phyloP scores from a whole-genome alignment of 176 grass and related monocot species.

The Avena atlantica region DNA sequence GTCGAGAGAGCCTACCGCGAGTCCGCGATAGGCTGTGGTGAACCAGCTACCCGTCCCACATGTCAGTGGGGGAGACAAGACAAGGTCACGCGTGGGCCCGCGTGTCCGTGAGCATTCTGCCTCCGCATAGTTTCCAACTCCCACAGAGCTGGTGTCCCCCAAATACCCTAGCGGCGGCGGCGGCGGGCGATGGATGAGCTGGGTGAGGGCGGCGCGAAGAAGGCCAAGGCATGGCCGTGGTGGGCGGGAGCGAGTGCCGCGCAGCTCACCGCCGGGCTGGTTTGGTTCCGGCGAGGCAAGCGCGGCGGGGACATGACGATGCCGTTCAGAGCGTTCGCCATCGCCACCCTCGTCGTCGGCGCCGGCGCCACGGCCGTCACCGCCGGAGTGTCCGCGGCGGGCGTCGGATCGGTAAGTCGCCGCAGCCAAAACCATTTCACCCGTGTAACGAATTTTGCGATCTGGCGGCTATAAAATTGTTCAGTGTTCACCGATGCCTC shows the following conservation, averaged over 20 bases:
- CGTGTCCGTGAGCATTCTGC: conserved; percentile 24
- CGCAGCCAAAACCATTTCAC: not conserved
- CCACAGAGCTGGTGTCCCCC: not conserved
- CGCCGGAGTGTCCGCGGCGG: conserved; percentile 54
- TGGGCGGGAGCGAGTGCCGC: conserved; percentile 70
- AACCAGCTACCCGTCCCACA: not conserved
- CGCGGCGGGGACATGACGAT: conserved; percentile 55
- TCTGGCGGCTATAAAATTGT: not conserved
- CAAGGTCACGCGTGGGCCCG: not conserved
- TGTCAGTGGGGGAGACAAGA: conserved; percentile 6
- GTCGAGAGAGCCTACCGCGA: not conserved
- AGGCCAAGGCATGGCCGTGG: conserved; percentile 47
- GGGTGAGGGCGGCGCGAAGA: conserved; percentile 10
- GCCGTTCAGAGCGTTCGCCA: conserved; percentile 85
- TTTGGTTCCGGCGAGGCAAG: conserved; percentile 66
- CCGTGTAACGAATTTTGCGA: not conserved
- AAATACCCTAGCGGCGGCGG: conserved; percentile 38
- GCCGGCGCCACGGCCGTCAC: conserved; percentile 49
- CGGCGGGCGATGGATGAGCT: conserved; percentile 41
- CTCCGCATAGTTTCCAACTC: not conserved
- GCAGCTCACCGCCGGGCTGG: conserved; percentile 45
- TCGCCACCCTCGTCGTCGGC: conserved; percentile 71
- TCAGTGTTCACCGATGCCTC: not conserved
- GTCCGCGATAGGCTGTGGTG: no score
- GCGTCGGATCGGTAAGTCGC: conserved; percentile 56